Evolutionary conservation across 352 stramenopile genomes (phyloP), one percentile per base, ranked within the genome.

Genomic region (Phytophthora pistaciae): DNA sequence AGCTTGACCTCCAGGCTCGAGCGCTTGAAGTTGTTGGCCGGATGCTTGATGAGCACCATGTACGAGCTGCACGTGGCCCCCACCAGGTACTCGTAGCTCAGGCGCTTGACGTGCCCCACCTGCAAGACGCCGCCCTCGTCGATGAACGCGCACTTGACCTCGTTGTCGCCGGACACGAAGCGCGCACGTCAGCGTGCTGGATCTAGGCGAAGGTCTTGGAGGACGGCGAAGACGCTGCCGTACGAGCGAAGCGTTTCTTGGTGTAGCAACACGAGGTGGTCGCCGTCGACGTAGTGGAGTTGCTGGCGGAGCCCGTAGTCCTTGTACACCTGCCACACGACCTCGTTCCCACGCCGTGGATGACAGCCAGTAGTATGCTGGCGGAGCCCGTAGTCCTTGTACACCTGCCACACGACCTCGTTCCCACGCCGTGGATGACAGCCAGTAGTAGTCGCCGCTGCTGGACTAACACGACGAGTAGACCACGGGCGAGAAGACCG

Each of bases 41-140:
- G 27, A 29, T 29, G 27, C 46, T 90, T 90, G 56, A 88, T 78
- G 1, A 80, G 82, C 31, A 70, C 63, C 1, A 76, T 70, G 77
- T 87, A 87, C 38, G 69, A 83, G 64, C 75, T 85, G 7, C 80
- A 74, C 0, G 80, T 90, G 9, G 82, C 80, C 29, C 88, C 59
- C 21, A 90, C 68, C 6, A 90, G 59, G 49, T 83, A 90, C 78
- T 87, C 80, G 36, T 80, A 90, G 5, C 21, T 18, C 7, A 90
- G 55, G n/a, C 40, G 67, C 49, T 77, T 68, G 56, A 61, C 60
- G 27, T 33, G 56, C 16, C 56, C 56, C 5, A 38, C 20, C 20
- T 52, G 8, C 38, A 61, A 14, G 16, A 52, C 38, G 38, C 46
- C 56, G 56, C 50, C 38, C 3, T 61, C 36, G 23, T 38, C 56